phyloP scores from a whole-genome alignment of 2,329 filamentous ascomycete genomes.

The Cadophora sp. region DNA sequence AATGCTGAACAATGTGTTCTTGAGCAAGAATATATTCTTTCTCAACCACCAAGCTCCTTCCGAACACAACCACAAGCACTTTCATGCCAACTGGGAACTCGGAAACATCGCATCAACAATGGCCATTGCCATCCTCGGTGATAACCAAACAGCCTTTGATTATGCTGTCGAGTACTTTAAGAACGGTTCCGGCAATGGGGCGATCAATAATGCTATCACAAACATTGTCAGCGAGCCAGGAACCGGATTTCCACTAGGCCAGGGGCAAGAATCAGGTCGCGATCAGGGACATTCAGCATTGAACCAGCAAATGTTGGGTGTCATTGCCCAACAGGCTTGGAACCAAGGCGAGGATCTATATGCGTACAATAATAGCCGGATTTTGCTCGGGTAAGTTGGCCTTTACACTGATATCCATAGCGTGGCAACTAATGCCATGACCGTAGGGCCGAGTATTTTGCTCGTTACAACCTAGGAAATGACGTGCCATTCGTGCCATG shows the following conservation, averaged over 20 bases:
- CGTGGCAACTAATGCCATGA: no score
- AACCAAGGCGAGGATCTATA: constrained; percentile 51
- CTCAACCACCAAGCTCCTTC: constrained; percentile 38
- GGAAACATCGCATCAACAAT: constrained; percentile 50
- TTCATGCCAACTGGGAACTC: constrained; percentile 48
- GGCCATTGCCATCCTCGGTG: constrained; percentile 50
- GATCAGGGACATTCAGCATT: constrained; percentile 54
- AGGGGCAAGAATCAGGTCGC: constrained; percentile 51
- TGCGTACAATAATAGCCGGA: constrained; percentile 42
- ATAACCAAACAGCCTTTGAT: constrained; percentile 50
- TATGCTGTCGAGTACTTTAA: constrained; percentile 31
- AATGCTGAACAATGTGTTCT: constrained; percentile 44
- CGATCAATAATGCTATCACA: constrained; percentile 36
- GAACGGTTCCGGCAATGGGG: constrained; percentile 23
- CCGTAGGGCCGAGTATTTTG: constrained; percentile 43
- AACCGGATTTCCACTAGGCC: constrained; percentile 39
- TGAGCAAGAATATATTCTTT: constrained; percentile 32
- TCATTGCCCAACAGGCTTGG: constrained; percentile 50
- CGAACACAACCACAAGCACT: constrained; percentile 19
- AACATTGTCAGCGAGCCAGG: constrained; percentile 27
- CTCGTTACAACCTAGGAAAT: constrained; percentile 51
- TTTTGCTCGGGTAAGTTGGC: constrained; percentile 44
- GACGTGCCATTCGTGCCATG: constrained; percentile 48
- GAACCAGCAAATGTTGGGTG: constrained; percentile 48
- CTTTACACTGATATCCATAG: not conserved